Base-by-base conservation (phyloP, 805 yeast species). In the Saccharomycopsis fodiens region DNA sequence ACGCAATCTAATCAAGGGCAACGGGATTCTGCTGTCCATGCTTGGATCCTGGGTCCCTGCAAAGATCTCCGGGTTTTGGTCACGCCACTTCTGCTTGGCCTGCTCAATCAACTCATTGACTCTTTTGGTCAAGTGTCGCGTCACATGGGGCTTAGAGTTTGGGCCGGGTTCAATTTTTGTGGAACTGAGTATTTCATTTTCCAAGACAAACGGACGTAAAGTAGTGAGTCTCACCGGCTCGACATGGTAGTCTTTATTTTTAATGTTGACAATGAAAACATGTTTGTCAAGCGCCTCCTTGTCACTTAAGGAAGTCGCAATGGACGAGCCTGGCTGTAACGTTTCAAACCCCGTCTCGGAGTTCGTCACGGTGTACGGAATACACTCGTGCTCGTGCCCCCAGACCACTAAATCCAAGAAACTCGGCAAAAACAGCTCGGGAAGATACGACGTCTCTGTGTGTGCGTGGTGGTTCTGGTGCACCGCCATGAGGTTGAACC, bases 381-480 rank as follows among this genome's bases (percentile, higher is more conserved):
- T 71, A 57, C 97, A 87, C 59, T 93, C 97, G 62, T 93, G 98
- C 60, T 93, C 98, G 62, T 93, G 98, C 15, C 98, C 98, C 98
- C 98, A 93, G 1, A 89, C 65, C 0, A 93, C 80, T 46, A 91
- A 68, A 58, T 93, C 88, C 39, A 93, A 57, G 58, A 89, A 88
- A 6, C 72, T 67, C 0, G 97, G 98, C 20, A 93, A 64, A 54
- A 85, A 83, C 44, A 70, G 72, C 52, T 89, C 97, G 4, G 97
- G 97, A 3, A 93, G 67, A 53, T 83, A 83, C 3, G 86, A 79
- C 0, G 94, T 85, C 37, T 78, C 78, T 1, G 94, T 76, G 56
- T 89, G 89, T 3, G 82, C 78, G 2, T 79, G 73, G 58, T 85
- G 96, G 62, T 93, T 93, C 63, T 93, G 98, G 62, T 93, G 98